Percentiles rank a stretch among this genome's conserved stretches.
Conservation (phyloP, 2,329 filamentous ascomycete species). For the Penicillium hesseltinei region DNA sequence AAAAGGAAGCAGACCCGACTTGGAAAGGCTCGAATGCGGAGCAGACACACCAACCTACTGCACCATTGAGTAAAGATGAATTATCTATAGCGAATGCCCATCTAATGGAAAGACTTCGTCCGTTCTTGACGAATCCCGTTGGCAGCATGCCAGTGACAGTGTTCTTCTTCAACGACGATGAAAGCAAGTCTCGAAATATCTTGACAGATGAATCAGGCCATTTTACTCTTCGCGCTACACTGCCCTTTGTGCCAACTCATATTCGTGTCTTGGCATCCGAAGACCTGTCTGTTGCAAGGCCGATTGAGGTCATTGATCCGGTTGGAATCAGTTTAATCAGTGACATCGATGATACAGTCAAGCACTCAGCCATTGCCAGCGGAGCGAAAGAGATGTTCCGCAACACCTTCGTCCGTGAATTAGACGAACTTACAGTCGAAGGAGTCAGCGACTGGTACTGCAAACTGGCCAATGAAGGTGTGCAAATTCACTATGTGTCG, state of each 20-base stretch:
- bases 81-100: conserved; percentile 77
- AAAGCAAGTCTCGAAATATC: conserved; percentile 80
- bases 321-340: conserved; percentile 88
- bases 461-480: conserved; percentile 72
- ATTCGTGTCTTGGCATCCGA: conserved; percentile 85
- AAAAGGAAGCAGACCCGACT: conserved; percentile 68
- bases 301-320: conserved; percentile 73
- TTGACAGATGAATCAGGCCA: conserved; percentile 86
- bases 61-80: conserved; percentile 68
- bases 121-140: conserved; percentile 84
- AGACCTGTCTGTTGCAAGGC: conserved; percentile 74
- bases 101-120: conserved; percentile 80
- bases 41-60: conserved; percentile 40
- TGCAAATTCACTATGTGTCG: conserved; percentile 95
- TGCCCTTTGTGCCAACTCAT: conserved; percentile 89
- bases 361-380: conserved; percentile 83
- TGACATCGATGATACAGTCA: conserved; percentile 97
- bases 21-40: conserved; percentile 59
- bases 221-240: conserved; percentile 73
- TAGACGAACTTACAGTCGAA: conserved; percentile 76
- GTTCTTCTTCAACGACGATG: conserved; percentile 87
- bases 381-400: conserved; percentile 93
- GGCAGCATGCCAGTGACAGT: conserved; percentile 77
- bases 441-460: conserved; percentile 91
- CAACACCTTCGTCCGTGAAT: conserved; percentile 88